Conservation (phyloP, 495 filamentous ascomycete genomes). For the Hypoxylon fragiforme region DNA sequence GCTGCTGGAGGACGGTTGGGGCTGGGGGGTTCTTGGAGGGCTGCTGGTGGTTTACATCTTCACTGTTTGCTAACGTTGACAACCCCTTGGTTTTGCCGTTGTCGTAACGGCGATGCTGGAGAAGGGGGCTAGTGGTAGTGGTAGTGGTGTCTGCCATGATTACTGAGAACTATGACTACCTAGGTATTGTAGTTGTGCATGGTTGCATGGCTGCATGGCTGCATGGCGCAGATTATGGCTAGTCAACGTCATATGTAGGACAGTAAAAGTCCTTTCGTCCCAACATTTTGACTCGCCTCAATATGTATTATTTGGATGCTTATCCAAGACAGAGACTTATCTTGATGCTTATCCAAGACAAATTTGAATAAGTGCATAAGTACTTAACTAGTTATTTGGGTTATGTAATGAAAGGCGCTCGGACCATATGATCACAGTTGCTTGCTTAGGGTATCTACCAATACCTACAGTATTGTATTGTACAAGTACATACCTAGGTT, state of each 20-base stretch:
- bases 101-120: background rate
- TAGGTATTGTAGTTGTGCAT: background rate
- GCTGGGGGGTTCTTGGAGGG: constrained; percentile 19
- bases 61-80: background rate
- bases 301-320: too few species aligned
- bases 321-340: too few species aligned
- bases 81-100: background rate
- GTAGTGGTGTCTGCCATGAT: constrained; percentile 7
- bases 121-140: background rate
- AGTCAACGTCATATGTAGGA: constrained; percentile 9
- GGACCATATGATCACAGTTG: too few species aligned
- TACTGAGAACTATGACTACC: background rate
- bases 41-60: background rate
- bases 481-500: too few species aligned
- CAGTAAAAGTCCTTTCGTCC: too few species aligned
- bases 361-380: background rate
- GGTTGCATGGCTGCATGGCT: background rate
- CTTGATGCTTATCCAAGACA: background rate
- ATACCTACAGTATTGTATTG: background rate
- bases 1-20: constrained; percentile 48
- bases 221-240: background rate
- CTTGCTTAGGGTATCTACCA: background rate
- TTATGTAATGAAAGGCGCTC: too few species aligned
- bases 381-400: too few species aligned
- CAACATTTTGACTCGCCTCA: too few species aligned